Conservation (phyloP, 169 alveolate genomes). For the Toxoplasma gondii region DNA sequence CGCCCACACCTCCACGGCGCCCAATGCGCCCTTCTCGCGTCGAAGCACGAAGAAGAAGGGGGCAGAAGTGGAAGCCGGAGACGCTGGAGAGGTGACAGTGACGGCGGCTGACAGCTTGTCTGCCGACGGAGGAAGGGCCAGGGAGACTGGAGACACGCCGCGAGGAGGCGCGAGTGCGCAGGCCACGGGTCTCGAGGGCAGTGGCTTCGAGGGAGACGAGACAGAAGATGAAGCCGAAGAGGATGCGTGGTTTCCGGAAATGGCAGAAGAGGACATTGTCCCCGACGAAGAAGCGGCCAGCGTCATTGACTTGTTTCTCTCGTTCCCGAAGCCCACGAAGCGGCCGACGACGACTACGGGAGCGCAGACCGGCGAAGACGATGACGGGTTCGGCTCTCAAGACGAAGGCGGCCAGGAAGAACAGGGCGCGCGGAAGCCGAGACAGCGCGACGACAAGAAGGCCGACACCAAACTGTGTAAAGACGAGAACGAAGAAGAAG, state of each 20-base stretch:
- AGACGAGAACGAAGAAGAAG: background rate
- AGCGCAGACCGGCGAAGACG: conserved; percentile 1
- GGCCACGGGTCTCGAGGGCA: background rate
- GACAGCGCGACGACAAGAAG: background rate
- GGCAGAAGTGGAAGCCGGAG: background rate
- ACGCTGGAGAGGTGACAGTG: background rate
- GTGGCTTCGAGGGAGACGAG: background rate
- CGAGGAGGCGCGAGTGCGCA: background rate
- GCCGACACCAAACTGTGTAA: too few species aligned
- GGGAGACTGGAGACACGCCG: background rate
- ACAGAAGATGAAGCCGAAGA: background rate
- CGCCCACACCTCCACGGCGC: background rate
- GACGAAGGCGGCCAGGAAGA: background rate
- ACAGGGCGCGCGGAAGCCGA: background rate
- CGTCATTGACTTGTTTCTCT: conserved; percentile 41
- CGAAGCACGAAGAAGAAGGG: background rate
- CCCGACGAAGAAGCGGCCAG: background rate
- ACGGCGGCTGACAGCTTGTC: background rate
- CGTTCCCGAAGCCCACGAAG: background rate
- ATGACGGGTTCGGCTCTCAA: background rate
- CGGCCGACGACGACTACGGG: background rate
- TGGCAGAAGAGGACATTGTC: background rate
- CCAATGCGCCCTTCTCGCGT: background rate
- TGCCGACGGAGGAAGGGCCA: background rate
- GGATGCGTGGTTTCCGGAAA: background rate